These are phyloP conservation scores for Naganishia friedmannii DNA, from an alignment of 768 basidiomycete genomes.

Conservation along the genomic window DNA sequence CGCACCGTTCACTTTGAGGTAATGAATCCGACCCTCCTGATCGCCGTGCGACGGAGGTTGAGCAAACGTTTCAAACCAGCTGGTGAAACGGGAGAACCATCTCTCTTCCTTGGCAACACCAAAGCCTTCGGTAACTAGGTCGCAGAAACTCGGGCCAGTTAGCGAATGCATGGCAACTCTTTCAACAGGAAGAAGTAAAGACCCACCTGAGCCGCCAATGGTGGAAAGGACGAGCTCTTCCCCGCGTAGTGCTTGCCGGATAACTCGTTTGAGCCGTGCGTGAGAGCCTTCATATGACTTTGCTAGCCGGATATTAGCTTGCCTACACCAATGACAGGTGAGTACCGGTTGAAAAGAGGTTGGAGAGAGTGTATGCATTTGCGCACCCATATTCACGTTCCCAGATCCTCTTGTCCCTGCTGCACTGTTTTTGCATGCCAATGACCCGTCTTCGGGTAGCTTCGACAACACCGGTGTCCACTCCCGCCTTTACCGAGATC, in stretches of 20 bases:
- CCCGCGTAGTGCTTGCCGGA: constrained; percentile 42
- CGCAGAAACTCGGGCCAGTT: not conserved
- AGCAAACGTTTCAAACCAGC: constrained; percentile 44
- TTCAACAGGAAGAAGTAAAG: not conserved
- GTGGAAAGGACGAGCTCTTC: constrained; percentile 41
- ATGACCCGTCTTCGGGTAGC: constrained; percentile 13
- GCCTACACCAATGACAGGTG: not conserved
- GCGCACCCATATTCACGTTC: constrained; percentile 20
- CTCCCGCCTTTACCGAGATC: not conserved
- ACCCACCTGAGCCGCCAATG: constrained; percentile 48
- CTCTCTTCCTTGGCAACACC: constrained; percentile 41
- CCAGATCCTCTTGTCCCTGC: constrained; percentile 1
- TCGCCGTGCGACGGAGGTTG: not conserved
- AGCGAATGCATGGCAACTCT: not conserved
- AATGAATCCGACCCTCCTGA: not conserved
- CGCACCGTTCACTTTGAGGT: constrained; percentile 40
- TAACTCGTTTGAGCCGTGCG: constrained; percentile 27
- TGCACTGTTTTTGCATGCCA: constrained; percentile 10
- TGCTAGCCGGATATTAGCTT: constrained; percentile 22
- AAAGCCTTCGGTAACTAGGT: constrained; percentile 46
- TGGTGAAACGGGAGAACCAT: constrained; percentile 44
- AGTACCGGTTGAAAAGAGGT: not conserved
- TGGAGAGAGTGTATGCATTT: not conserved
- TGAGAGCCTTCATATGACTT: constrained; percentile 26
- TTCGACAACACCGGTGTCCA: not conserved